Evolutionary conservation across 2,329 filamentous ascomycete genomes (phyloP).

Genomic region (Ustulina deusta): DNA sequence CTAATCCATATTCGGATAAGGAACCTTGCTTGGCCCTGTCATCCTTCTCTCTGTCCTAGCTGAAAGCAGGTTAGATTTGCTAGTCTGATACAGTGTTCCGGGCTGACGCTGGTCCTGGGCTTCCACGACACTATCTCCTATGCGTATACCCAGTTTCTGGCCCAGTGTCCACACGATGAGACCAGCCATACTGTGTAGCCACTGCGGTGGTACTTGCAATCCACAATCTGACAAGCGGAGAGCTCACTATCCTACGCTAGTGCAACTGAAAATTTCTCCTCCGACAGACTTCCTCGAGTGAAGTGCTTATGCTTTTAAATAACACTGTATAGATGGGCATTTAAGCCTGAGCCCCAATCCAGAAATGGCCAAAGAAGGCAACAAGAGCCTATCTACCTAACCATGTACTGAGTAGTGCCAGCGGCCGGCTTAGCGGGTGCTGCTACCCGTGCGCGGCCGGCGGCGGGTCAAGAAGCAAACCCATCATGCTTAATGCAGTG

Average conservation of each 20-base stretch:
- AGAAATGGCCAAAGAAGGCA: conserved; percentile 7
- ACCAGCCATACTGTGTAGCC: conserved; percentile 5
- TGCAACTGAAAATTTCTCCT: conserved; percentile 7
- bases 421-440: conserved; percentile 33
- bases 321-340: conserved; percentile 18
- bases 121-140: too few species aligned
- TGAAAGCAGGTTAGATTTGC: too few species aligned
- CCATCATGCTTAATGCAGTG: not conserved
- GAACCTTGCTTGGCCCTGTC: not conserved
- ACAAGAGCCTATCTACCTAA: conserved; percentile 22
- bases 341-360: conserved; percentile 9
- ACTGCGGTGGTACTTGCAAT: not conserved
- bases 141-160: conserved; percentile 9
- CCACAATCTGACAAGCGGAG: conserved; percentile 24
- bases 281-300: not conserved
- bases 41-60: not conserved
- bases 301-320: conserved; percentile 14
- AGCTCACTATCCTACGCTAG: conserved; percentile 10
- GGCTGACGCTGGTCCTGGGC: too few species aligned
- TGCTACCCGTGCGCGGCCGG: conserved; percentile 35
- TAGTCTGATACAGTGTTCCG: too few species aligned
- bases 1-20: not conserved
- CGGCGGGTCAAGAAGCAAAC: conserved; percentile 17
- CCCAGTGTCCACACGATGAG: not conserved
- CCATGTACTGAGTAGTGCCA: conserved; percentile 23